Evolutionary conservation across 176 grass and related monocot genomes (phyloP).

Genomic region (Zea mays): DNA sequence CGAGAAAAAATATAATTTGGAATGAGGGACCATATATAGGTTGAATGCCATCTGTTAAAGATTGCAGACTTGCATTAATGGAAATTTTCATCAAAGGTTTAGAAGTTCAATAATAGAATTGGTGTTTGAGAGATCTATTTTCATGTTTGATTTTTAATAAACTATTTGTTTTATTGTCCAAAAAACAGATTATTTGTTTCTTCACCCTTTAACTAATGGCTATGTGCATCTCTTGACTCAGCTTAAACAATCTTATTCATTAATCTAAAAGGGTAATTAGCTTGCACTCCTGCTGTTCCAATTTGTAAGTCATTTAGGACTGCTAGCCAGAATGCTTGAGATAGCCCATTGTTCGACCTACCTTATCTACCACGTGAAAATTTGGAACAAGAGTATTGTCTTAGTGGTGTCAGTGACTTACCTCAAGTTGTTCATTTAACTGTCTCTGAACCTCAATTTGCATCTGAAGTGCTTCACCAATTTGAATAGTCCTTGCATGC

Average conservation of each 20-base stretch:
- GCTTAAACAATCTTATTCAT: neutral
- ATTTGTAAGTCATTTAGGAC: neutral
- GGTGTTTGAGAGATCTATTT: conserved; percentile 4
- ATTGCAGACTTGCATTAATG: neutral
- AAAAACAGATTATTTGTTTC: neutral
- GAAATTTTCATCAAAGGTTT: neutral
- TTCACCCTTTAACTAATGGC: neutral
- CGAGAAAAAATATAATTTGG: neutral
- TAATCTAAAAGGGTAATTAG: neutral
- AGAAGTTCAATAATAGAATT: neutral
- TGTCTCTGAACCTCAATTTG: conserved; percentile 93
- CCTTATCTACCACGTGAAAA: conserved; percentile 20
- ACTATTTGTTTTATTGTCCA: neutral
- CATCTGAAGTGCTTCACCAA: conserved; percentile 90
- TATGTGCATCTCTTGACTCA: neutral
- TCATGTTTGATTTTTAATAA: neutral
- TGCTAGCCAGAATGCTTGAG: conserved; percentile 8
- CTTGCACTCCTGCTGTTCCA: neutral
- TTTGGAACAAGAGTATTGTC: conserved; percentile 21
- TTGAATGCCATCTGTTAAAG: neutral
- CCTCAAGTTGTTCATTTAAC: conserved; percentile 90
- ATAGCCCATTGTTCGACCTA: conserved; percentile 32
- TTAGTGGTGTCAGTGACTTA: conserved; percentile 38
- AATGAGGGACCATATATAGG: neutral
- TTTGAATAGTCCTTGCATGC: conserved; percentile 74